Percentiles rank a stretch among this genome's conserved stretches.
These are phyloP conservation scores for Fusarium pseudocircinatum DNA, from an alignment of 2,329 filamentous ascomycete genomes.

Conservation along the genomic window DNA sequence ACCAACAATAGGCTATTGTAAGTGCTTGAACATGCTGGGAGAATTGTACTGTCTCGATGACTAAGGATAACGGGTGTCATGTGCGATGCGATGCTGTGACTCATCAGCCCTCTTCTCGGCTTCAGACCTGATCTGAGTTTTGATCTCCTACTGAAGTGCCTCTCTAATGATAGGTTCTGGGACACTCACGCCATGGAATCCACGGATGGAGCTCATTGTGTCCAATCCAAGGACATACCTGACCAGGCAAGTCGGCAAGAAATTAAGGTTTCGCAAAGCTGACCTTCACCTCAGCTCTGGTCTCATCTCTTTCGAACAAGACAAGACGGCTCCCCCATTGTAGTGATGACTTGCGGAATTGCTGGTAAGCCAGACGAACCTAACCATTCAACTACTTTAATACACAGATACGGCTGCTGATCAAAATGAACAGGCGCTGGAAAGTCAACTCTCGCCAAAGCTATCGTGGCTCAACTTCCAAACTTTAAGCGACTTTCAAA, in stretches of 20 bases:
- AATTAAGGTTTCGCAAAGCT: background rate
- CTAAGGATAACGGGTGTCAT: background rate
- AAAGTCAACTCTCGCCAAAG: constrained; percentile 8
- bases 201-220: too few relatives aligned
- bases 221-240: background rate
- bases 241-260: background rate
- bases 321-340: background rate
- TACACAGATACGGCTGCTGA: background rate
- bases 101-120: background rate
- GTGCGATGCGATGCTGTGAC: background rate
- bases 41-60: background rate
- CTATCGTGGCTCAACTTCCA: background rate
- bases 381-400: background rate
- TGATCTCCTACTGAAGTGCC: accelerated
- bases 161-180: background rate
- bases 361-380: background rate
- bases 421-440: background rate
- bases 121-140: too few relatives aligned
- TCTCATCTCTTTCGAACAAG: background rate
- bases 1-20: too few relatives aligned
- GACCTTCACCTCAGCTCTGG: background rate
- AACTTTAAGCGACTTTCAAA: background rate
- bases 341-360: background rate
- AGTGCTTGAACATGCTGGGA: accelerated
- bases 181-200: background rate